Percentiles rank a stretch among this genome's conserved stretches.
phyloP scores from a whole-genome alignment of 305 asterid genomes.

The Nicotiana rustica region DNA sequence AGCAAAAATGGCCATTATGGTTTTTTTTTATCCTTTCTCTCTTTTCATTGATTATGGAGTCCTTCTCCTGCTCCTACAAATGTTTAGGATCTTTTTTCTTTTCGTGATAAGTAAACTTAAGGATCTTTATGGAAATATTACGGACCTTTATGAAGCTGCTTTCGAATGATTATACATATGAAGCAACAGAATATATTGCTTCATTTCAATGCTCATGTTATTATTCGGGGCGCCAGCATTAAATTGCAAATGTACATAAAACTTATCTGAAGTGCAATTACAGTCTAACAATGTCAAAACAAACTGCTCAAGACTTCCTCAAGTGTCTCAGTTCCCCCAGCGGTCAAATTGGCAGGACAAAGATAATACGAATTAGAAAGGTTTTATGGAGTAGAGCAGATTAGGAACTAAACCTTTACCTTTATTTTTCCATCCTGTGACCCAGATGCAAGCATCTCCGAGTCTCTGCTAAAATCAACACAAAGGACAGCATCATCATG shows the following conservation, averaged over 20 bases:
- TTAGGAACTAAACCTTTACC: constrained; percentile 49
- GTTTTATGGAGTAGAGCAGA: not conserved
- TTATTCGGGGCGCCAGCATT: not conserved
- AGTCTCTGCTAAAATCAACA: constrained; percentile 97
- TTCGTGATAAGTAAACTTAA: not conserved
- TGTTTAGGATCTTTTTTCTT: not conserved
- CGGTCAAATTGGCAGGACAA: not conserved
- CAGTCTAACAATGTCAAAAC: constrained; percentile 29
- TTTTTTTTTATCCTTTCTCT: not conserved
- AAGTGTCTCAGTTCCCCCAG: not conserved
- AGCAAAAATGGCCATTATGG: constrained; percentile 9
- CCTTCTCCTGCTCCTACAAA: constrained; percentile 3
- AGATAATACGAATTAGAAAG: constrained; percentile 14
- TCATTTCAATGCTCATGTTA: constrained; percentile 6
- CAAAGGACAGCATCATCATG: constrained; percentile 96
- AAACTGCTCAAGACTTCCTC: not conserved
- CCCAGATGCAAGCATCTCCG: constrained; percentile 98
- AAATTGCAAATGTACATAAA: not conserved
- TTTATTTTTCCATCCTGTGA: constrained; percentile 98
- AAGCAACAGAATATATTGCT: constrained; percentile 13
- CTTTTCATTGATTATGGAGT: not conserved
- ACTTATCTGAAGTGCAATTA: not conserved
- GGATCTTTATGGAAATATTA: not conserved
- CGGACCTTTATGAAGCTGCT: not conserved
- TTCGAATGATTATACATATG: not conserved